Evolutionary conservation across 169 alveolate species (phyloP).

Genomic region (Neospora caninum): DNA sequence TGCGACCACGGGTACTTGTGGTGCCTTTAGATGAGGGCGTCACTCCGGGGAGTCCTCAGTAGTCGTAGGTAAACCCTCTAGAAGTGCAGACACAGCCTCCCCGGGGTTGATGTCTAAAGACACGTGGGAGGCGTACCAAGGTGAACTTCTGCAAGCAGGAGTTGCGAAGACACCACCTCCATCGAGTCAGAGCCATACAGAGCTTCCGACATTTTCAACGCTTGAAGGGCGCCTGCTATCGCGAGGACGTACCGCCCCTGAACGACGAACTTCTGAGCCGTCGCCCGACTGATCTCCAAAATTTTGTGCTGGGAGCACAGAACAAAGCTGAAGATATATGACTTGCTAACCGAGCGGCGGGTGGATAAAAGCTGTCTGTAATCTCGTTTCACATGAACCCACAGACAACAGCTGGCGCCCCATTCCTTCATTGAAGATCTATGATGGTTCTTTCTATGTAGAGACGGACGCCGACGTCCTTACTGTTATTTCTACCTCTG

Average conservation of each 20-base stretch:
- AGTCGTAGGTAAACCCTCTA: too few species aligned
- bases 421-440: too few species aligned
- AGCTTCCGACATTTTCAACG: constrained; percentile 49
- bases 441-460: too few species aligned
- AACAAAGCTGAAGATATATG: not conserved
- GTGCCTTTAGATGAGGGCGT: not conserved
- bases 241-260: constrained; percentile 59
- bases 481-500: too few species aligned
- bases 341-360: too few species aligned
- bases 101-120: too few species aligned
- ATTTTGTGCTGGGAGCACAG: constrained; percentile 18
- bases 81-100: too few species aligned
- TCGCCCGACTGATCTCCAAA: constrained; percentile 30
- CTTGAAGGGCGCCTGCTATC: constrained; percentile 63
- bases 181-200: constrained; percentile 41
- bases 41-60: not conserved
- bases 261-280: constrained; percentile 60
- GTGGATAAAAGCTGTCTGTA: not conserved
- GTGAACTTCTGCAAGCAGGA: constrained; percentile 61
- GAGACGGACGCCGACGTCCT: too few species aligned
- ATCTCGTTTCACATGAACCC: not conserved
- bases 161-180: constrained; percentile 57
- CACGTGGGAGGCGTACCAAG: constrained; percentile 24
- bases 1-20: not conserved
- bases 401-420: not conserved